Evolutionary conservation across 2,329 filamentous ascomycete species (phyloP).

Genomic region (Fusarium denticulatum): DNA sequence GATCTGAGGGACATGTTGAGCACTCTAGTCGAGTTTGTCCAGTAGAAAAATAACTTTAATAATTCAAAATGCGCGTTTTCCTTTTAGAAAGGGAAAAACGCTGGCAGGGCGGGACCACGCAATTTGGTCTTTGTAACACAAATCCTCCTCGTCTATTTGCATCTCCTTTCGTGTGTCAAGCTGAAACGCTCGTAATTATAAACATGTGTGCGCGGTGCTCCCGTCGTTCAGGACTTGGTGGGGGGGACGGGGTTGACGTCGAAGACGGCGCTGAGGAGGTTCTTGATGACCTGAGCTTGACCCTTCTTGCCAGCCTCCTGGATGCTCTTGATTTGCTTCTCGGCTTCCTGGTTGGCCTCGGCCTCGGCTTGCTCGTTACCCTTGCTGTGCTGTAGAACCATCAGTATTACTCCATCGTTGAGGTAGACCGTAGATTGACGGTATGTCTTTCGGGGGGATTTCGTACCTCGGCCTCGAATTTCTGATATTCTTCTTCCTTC

Average conservation of each 20-base stretch:
- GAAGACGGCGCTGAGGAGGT: conserved; percentile 85
- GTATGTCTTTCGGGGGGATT: not conserved
- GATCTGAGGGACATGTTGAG: conserved; percentile 65
- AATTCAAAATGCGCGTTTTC: conserved; percentile 32
- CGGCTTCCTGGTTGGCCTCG: conserved; percentile 81
- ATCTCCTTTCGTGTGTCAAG: conserved; percentile 9
- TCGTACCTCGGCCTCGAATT: conserved; percentile 79
- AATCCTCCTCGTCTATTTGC: conserved; percentile 26
- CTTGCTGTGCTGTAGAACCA: conserved; percentile 77
- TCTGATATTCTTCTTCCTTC: conserved; percentile 95
- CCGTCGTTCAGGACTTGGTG: conserved; percentile 39
- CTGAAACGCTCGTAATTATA: conserved; percentile 22
- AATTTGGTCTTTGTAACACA: conserved; percentile 31
- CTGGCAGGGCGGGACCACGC: conserved; percentile 18
- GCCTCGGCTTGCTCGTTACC: conserved; percentile 84
- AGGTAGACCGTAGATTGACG: not conserved
- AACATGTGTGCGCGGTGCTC: conserved; percentile 8
- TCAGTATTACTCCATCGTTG: conserved; percentile 7
- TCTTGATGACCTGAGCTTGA: conserved; percentile 81
- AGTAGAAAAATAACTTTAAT: conserved; percentile 43
- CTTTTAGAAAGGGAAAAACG: conserved; percentile 9
- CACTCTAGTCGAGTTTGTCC: conserved; percentile 62
- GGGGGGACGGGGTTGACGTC: conserved; percentile 78
- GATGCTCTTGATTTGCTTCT: conserved; percentile 84
- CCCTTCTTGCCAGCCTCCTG: conserved; percentile 81